Evolutionary conservation across 129 eudicot genomes (phyloP).

Genomic region (Deinandra increscens): DNA sequence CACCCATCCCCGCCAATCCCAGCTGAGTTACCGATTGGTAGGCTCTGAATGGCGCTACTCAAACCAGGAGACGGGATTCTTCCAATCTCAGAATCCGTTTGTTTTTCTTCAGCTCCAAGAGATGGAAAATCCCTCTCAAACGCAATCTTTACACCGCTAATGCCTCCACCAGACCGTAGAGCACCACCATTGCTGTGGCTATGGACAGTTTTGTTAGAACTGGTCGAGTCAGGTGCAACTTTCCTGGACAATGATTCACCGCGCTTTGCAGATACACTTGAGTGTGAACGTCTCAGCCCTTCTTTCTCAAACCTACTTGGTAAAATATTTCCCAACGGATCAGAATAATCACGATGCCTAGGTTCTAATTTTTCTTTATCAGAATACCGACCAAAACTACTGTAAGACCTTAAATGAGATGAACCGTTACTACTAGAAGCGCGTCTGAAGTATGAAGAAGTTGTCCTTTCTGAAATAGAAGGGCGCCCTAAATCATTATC

Average conservation of each 20-base stretch:
- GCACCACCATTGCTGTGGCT: constrained; percentile 5
- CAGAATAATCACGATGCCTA: constrained; percentile 11
- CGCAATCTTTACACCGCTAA: constrained; percentile 9
- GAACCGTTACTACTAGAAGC: constrained; percentile 7
- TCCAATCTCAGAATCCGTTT: constrained; percentile 38
- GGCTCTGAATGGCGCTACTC: constrained; percentile 51
- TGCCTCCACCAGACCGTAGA: constrained; percentile 5
- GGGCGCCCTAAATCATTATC: not conserved
- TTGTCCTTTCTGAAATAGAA: not conserved
- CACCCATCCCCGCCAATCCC: constrained; percentile 61
- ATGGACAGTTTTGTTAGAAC: not conserved
- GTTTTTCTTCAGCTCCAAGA: not conserved
- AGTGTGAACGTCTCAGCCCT: constrained; percentile 8
- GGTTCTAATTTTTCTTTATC: constrained; percentile 10
- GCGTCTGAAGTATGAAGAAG: constrained; percentile 17
- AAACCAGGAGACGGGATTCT: constrained; percentile 62
- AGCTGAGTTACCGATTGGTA: constrained; percentile 47
- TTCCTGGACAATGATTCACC: constrained; percentile 5
- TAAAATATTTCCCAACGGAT: constrained; percentile 10
- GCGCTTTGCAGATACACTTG: constrained; percentile 17
- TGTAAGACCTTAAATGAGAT: constrained; percentile 11
- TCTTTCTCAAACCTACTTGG: constrained; percentile 15
- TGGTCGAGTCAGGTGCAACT: not conserved
- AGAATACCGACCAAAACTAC: constrained; percentile 14
- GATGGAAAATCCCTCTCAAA: constrained; percentile 12